Evolutionary conservation across 257 asterid species (phyloP), one percentile per base, ranked within the genome.

Genomic region (Forsythia suspensa): DNA sequence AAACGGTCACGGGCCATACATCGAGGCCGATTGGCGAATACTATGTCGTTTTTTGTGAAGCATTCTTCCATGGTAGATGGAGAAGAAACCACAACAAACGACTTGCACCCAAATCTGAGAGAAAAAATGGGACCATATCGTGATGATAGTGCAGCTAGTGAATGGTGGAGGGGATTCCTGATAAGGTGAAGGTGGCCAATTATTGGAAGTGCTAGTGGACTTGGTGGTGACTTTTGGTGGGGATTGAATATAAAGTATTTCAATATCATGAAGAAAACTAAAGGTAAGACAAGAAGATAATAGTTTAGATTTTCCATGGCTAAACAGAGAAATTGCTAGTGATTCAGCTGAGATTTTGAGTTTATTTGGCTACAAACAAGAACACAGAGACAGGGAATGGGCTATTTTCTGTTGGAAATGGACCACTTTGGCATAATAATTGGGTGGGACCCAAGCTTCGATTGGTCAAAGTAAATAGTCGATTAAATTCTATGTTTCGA

Each of bases 121-220:
- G 79, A 86, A 8, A 88, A 11, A n/a, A 90, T 72, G 0, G 87
- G 89, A 34, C 97, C 95, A 43, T 86, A 82, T 13, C 3, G 76
- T 63, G 81, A 55, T 12, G 92, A 82, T 8, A 90, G 51, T 1
- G 86, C 70, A 20, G 81, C 48, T 3, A 88, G 79, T 1, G 86
- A 65, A 6, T 72, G 72, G 79, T 88, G 85, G 72, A 89, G 72
- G 15, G 87, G 55, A 4, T 52, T 77, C 57, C 82, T 89, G 63
- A 91, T 76, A 16, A 88, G 93, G 77, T 88, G 89, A 10, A 90
- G 85, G 38, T 88, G 97, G 82, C 95, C 97, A 0, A 88, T 81
- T 8, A 90, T 55, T 3, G 96, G 96, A 16, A 87, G 87, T 40
- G 89, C 46, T 6, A 29, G 83, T 3, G 95, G 92, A 42, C 83